Evolutionary conservation across 2,329 filamentous ascomycete species (phyloP), one percentile per base, ranked within the genome.

Genomic region (Thielaviopsis ethacetica): DNA sequence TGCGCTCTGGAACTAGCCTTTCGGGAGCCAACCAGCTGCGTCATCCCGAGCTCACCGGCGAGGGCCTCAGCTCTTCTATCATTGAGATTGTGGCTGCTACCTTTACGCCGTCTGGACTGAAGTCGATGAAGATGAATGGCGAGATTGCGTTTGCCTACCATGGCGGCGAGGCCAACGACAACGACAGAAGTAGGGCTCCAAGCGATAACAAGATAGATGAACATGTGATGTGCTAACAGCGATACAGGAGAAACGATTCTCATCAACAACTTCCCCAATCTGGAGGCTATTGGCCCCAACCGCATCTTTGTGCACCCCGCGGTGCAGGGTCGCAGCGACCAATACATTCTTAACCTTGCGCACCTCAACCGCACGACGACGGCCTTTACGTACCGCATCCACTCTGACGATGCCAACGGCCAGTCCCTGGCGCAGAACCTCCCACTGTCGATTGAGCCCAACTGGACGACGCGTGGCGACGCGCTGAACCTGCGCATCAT

Each of bases 251-350:
- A 91, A 66, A 84, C 75, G 1, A 85, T 97, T 64, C 84, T 88
- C 21, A 81, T 98, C 61, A 88, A 95, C 66, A 93, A 95, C 68
- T 95, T 95, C 68, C 73, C 84, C 10, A 79, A 80, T n/a, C 78
- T 98, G 5, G 93, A 97, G 66, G 90, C 88, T 66, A 91, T 98
- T 59, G 91, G 90, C 0, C 90, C 91, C 1, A 98, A 98, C 69
- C 88, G 89, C 51, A 87, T 90, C 60, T 95, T 97, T 71, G 83
- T 97, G 56, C 82, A 84, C 34, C 85, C 89, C 64, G 75, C 79
- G 5, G 71, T 74, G 0, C 67, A 76, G 1, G 81, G 85, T 10
- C 83, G 80, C 60, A 79, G 85, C 3, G 91, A 94, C 61, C 85
- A 91, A 67, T 98, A 94, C 71, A 80, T 75, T 0, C 74, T 98